Base-by-base conservation (phyloP, 495 filamentous ascomycete genomes). In the Staphylotrichum tortipilum region DNA sequence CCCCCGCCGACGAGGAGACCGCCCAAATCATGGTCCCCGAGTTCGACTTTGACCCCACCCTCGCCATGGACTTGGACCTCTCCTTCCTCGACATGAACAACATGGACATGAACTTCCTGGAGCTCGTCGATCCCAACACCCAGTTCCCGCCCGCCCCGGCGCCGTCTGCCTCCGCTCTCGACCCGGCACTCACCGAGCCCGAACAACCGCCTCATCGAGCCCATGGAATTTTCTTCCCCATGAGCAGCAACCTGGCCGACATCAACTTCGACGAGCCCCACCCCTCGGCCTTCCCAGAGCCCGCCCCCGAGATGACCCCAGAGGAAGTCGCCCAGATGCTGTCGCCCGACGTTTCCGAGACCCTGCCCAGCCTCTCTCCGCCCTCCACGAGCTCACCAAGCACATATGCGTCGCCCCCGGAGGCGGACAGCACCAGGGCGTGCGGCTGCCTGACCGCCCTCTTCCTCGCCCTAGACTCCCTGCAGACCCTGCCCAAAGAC, bases 381-480 rank as follows among this genome's bases (percentile, higher is more conserved):
- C 23, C 49, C 7, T 54, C 60, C 0, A 36, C 55, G 3, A 24
- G 14, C 26, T 52, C 52, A 7, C 23, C 50, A 7, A 51, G 41
- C 46, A 24, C 44, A 11, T 15, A 44, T 6, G 15, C 39, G 38
- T 45, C 47, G 29, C 26, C 50, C 7, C 31, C 18, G 3, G 31
- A 33, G 8, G 15, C 34, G 19, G 29, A 46, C 28, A n/a, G 30
- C 8, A 2, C 33, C 23, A 11, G 17, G 28, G 23, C 29, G 28
- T 76, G 73, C 47, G 49, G 50, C 38, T 75, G 73, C 43, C 62
- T 68, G 3, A 47, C 63, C 2, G 57, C 55, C 3, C 63, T 79
- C 36, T 76, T 70, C 53, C 60, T 69, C 1, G 66, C 75, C 10
- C 53, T 79, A 7, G 59, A 68, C 26, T 66, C 70, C 3, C 68